Evolutionary conservation across 2,329 filamentous ascomycete genomes (phyloP), one percentile per base, ranked within the genome.

Genomic region (Purpureocillium takamizusanense): DNA sequence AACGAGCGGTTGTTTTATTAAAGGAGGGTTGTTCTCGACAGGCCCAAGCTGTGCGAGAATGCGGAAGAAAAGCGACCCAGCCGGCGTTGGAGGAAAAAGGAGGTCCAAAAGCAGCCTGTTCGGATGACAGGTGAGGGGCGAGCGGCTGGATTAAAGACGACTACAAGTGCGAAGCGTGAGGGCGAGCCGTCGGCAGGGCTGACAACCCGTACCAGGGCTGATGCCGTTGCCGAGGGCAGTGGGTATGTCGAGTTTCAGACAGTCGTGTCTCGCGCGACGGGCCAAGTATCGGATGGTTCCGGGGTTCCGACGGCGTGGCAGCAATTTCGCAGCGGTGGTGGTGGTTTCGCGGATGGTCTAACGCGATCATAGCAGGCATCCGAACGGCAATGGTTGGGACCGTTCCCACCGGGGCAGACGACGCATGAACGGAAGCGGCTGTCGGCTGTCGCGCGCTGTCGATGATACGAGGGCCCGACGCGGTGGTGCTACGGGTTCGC

Each of bases 361-460:
- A 17, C 27, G 69, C 67, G 50, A 62, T 62, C 56, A 65, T 62
- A 60, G 67, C 61, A 54, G 63, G 71, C 72, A 76, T 74, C 59
- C 66, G 69, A 64, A 62, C 69, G 65, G 60, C 63, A 70, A 68
- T 51, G 51, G 59, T 6, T 13, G 28, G 11, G n/a, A 12, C 50
- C 45, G 56, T 53, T 56, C 51, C 56, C 50, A 15, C 39, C 35
- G 27, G 25, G 32, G 34, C 25, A 10, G 21, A 10, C 21, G 10
- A 10, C 21, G 21, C 21, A 25, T 25, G 21, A 25, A 25, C 21
- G 21, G 21, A 10, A 10, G 21, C 21, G 21, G 21, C 21, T n/a
- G n/a, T n/a, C n/a, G n/a, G 21, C 21, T 10, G 21, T 25, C 21
- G 21, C 33, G 33, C 15, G 6, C 21, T 25, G 21, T 5, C 21